Conservation (phyloP, 2,329 filamentous ascomycete genomes). For the Dactylonectria estremocensis region DNA sequence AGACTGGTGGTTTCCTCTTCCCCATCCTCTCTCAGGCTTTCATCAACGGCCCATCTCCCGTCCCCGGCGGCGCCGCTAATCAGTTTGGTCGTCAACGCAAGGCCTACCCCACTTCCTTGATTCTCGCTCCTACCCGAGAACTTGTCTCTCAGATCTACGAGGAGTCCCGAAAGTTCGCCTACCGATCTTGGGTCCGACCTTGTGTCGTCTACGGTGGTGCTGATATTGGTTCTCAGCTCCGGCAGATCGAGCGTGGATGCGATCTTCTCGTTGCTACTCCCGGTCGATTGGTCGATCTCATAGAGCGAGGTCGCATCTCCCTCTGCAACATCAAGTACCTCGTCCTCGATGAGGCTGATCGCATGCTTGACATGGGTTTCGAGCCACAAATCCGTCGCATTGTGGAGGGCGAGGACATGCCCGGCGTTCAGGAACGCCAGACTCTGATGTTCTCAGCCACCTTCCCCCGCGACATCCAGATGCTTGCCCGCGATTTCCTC, state of each 20-base stretch:
- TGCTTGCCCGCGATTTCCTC: conserved; percentile 98
- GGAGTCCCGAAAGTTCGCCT: conserved; percentile 97
- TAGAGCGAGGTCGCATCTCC: conserved; percentile 98
- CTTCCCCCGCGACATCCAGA: conserved; percentile 99
- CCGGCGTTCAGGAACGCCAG: conserved; percentile 84
- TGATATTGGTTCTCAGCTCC: conserved; percentile 97
- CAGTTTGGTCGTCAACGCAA: conserved; percentile 96
- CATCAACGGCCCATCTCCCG: conserved; percentile 84
- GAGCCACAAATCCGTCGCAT: conserved; percentile 99
- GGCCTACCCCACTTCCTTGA: conserved; percentile 95
- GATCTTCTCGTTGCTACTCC: conserved; percentile 98
- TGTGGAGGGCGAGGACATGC: conserved; percentile 99
- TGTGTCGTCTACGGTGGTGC: conserved; percentile 99
- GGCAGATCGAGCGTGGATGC: conserved; percentile 97
- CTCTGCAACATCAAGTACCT: conserved; percentile 99
- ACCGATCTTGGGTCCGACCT: conserved; percentile 98
- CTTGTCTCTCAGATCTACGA: conserved; percentile 99
- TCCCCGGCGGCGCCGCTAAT: conserved; percentile 74
- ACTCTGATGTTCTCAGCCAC: conserved; percentile 99
- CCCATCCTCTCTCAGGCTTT: conserved; percentile 99
- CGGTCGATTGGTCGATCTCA: conserved; percentile 96
- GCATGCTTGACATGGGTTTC: conserved; percentile 99
- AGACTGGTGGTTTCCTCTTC: conserved; percentile 99
- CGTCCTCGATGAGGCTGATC: conserved; percentile 98
- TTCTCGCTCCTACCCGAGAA: conserved; percentile 97